phyloP scores from a whole-genome alignment of 2,329 filamentous ascomycete genomes.

The Hymenoscyphus repandus region DNA sequence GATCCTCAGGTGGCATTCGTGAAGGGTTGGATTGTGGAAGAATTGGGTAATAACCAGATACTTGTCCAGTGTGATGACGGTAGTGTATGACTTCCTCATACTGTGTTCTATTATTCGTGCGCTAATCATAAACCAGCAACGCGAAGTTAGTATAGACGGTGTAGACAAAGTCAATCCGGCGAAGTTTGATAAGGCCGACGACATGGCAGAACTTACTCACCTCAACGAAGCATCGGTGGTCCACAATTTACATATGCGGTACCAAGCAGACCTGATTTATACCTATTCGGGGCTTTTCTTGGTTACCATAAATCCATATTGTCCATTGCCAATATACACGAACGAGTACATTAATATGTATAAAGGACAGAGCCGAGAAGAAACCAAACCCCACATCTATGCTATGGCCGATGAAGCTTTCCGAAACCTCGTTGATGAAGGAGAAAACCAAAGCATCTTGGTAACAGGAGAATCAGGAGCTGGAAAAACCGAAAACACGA shows the following conservation, averaged over 20 bases:
- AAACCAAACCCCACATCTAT: constrained; percentile 95
- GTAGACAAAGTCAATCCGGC: constrained; percentile 99
- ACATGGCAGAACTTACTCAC: constrained; percentile 98
- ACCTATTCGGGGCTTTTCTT: constrained; percentile 97
- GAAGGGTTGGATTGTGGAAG: constrained; percentile 86
- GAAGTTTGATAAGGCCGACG: constrained; percentile 98
- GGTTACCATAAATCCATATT: constrained; percentile 96
- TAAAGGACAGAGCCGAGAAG: constrained; percentile 82
- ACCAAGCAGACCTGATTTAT: constrained; percentile 94
- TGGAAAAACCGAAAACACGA: constrained; percentile 98
- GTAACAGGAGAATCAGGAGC: constrained; percentile 98
- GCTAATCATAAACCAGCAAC: constrained; percentile 55
- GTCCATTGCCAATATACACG: constrained; percentile 86
- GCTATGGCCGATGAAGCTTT: constrained; percentile 97
- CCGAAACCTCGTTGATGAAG: constrained; percentile 90
- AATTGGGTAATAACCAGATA: constrained; percentile 62
- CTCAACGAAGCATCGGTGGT: constrained; percentile 97
- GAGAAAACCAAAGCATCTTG: constrained; percentile 92
- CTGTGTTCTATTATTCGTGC: background rate
- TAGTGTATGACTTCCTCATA: constrained; percentile 51
- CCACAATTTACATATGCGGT: constrained; percentile 91
- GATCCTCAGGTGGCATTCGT: constrained; percentile 85
- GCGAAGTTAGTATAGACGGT: constrained; percentile 76
- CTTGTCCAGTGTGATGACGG: constrained; percentile 93
- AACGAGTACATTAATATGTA: constrained; percentile 99